phyloP scores from a whole-genome alignment of 768 basidiomycete genomes.

The Leccinum olivaceopallidum region DNA sequence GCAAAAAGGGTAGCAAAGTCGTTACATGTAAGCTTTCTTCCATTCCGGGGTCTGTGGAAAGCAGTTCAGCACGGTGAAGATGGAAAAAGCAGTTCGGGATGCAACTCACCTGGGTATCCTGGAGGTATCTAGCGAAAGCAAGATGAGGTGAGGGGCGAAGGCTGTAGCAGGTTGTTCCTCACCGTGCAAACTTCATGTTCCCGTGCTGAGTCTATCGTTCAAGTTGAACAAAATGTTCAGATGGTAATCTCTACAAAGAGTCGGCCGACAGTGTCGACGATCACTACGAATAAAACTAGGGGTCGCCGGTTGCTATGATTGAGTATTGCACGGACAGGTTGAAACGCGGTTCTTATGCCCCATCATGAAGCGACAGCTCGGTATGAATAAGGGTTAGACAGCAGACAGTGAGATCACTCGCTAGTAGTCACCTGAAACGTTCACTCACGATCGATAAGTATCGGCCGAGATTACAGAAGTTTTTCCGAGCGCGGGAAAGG shows the following conservation, averaged over 20 bases:
- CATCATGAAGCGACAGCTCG: not conserved
- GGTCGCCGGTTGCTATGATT: not conserved
- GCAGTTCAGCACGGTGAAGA: constrained; percentile 1
- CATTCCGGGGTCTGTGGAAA: constrained; percentile 64
- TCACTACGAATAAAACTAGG: not conserved
- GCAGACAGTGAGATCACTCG: not conserved
- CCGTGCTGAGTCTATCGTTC: not conserved
- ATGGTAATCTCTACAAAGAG: not conserved
- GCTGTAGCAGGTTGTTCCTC: constrained; percentile 14
- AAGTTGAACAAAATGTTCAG: not conserved
- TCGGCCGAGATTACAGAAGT: not conserved
- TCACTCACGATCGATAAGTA: not conserved
- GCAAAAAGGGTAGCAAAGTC: not conserved
- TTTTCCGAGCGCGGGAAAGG: not conserved
- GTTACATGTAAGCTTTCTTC: constrained; percentile 33
- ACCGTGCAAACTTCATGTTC: constrained; percentile 64
- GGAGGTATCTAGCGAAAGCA: constrained; percentile 50
- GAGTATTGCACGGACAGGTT: not conserved
- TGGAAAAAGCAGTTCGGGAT: not conserved
- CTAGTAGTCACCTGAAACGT: not conserved
- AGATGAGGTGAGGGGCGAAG: not conserved
- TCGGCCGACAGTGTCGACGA: not conserved
- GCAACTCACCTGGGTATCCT: constrained; percentile 60
- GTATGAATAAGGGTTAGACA: not conserved
- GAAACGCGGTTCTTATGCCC: not conserved